These are phyloP conservation scores for Protomyces inouyei DNA, from an alignment of 1,139 yeast species.

Conservation along the genomic window DNA sequence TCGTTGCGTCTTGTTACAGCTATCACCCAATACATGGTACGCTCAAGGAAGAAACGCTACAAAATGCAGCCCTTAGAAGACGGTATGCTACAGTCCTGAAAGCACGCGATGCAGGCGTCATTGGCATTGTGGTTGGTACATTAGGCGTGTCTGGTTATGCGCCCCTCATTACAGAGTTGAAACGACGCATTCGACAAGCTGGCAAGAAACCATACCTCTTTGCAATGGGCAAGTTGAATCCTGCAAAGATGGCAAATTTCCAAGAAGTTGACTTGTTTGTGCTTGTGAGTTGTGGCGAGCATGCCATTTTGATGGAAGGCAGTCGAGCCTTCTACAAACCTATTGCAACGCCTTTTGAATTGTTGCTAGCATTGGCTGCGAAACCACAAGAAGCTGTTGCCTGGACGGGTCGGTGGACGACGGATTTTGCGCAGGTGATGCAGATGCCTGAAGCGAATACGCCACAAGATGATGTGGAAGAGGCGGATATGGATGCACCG, in stretches of 20 bases:
- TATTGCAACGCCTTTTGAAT: constrained; percentile 87
- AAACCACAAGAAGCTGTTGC: constrained; percentile 54
- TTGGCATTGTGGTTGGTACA: constrained; percentile 87
- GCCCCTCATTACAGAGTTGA: constrained; percentile 33
- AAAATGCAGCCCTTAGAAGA: constrained; percentile 49
- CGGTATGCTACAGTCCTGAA: constrained; percentile 81
- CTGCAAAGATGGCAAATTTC: constrained; percentile 91
- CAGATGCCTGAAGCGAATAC: constrained; percentile 36
- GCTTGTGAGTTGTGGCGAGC: constrained; percentile 87
- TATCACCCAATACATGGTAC: constrained; percentile 22
- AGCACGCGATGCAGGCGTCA: constrained; percentile 85
- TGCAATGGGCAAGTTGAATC: constrained; percentile 98
- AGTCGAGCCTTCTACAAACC: constrained; percentile 72
- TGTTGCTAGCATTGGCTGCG: constrained; percentile 68
- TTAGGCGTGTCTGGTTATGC: constrained; percentile 47
- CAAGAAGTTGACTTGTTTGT: constrained; percentile 92
- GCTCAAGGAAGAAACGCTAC: constrained; percentile 17
- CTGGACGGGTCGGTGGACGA: constrained; percentile 84
- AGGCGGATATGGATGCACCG: constrained; percentile 48
- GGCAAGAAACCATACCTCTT: constrained; percentile 89
- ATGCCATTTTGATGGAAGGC: constrained; percentile 59
- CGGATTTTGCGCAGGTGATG: constrained; percentile 61
- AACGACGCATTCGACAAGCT: constrained; percentile 57
- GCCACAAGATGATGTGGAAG: constrained; percentile 37
- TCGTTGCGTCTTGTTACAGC: constrained; percentile 19